These are phyloP conservation scores for Backusella luteola DNA, from an alignment of 192 early-diverging fungal genomes.

Conservation along the genomic window DNA sequence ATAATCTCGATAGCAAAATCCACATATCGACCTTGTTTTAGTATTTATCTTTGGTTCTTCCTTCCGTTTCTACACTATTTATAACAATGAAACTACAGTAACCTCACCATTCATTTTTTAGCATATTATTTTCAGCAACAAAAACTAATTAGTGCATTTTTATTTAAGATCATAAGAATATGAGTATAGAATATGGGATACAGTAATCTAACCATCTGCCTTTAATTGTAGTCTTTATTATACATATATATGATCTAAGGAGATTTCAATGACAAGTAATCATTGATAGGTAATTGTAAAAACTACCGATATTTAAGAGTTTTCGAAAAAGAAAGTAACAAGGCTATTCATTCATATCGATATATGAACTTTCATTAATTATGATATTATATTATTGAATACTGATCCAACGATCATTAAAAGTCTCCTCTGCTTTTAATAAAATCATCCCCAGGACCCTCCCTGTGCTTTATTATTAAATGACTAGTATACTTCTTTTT, in stretches of 20 bases:
- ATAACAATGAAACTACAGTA: neutral
- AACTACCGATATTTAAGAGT: neutral
- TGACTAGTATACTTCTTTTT: neutral
- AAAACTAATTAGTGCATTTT: neutral
- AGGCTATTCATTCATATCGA: neutral
- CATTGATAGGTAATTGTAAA: neutral
- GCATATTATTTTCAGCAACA: no score
- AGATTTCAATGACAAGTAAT: neutral
- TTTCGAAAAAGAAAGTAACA: neutral
- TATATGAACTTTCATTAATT: neutral
- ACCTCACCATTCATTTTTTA: neutral
- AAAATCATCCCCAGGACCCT: no score
- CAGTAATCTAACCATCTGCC: neutral
- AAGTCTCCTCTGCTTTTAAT: neutral
- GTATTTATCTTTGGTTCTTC: neutral
- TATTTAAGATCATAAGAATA: neutral
- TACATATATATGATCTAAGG: neutral
- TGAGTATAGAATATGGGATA: neutral
- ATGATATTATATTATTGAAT: neutral
- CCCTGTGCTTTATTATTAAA: neutral
- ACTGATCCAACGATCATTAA: neutral
- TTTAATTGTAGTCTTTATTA: neutral
- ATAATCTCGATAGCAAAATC: neutral
- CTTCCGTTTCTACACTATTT: neutral
- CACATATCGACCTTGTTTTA: no score